Evolutionary conservation across 2,329 filamentous ascomycete genomes (phyloP), one percentile per base, ranked within the genome.

Genomic region (Rasamsonia emersonii): DNA sequence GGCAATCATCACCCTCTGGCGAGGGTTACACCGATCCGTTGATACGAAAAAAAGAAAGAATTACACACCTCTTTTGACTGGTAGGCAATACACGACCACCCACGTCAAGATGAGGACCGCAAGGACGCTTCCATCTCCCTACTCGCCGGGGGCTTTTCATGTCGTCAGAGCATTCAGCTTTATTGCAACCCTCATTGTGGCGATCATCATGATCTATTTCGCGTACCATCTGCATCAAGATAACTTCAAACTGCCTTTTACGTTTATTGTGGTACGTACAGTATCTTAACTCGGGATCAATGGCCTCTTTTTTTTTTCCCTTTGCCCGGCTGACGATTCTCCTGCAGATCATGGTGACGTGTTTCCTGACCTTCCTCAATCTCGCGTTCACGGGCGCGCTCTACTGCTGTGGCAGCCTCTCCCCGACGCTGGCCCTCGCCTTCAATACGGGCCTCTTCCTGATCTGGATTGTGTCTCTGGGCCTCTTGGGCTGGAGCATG

Each of bases 191-290:
- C 51, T 70, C 24, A 57, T 76, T 13, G 71, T 75, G 34, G 64
- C 62, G 4, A 59, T 56, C 18, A 70, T 77, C 30, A 65, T 76
- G 51, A 57, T 58, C 36, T 71, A 68, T 41, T 77, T 77, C 52
- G 64, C 71, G 40, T 67, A 60, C 41, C 67, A 74, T 41, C 61
- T 77, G 14, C 61, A 61, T 13, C 56, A 61, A 26, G 68, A 70
- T 39, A 53, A 65, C 29, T 73, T 66, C 53, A 62, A 59, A 27
- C 56, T 73, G 3, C 74, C 74, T 0, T 77, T 71, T 67, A 73
- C 72, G 2, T 77, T 77, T 46, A 60, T 77, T 11, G 54, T 76
- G 38, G 73, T 77, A 62, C 40, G 64, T 44, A 21, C 33, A 27
- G 15, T 8, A 27, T 27, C 24, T 9, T 13, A 9, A 27, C 24